Conservation (phyloP, 1,284 basidiomycete species). For the Laetiporus sulphureus region DNA sequence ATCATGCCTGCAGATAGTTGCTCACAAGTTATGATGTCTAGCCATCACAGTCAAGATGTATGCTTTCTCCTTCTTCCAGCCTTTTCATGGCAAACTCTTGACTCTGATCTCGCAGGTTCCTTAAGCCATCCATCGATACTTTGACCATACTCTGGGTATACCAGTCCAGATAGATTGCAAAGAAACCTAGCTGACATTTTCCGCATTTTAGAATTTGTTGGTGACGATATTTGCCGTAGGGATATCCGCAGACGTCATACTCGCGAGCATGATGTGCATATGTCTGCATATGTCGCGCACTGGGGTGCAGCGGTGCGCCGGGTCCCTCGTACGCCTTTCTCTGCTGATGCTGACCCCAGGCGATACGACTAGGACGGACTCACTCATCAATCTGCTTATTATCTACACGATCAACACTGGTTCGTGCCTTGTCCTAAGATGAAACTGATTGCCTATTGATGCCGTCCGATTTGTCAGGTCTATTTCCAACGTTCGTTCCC, state of each 20-base stretch:
- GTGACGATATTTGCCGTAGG: slow-evolving; percentile 7
- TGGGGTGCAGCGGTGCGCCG: slow-evolving; percentile 7
- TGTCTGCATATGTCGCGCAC: slow-evolving; percentile 9
- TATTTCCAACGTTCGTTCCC: slow-evolving; percentile 7
- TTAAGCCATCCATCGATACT: not conserved
- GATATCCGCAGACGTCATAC: slow-evolving; percentile 6
- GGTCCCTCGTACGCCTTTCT: not conserved
- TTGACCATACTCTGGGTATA: not conserved
- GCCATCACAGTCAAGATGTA: not conserved
- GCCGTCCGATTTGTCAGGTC: not conserved
- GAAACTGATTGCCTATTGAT: not conserved
- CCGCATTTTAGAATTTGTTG: slow-evolving; percentile 4
- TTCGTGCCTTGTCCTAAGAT: not conserved
- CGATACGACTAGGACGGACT: slow-evolving; percentile 7
- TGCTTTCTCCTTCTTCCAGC: not conserved
- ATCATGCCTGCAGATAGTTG: not conserved
- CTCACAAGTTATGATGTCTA: not conserved
- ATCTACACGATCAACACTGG: slow-evolving; percentile 11
- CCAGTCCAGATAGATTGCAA: not conserved
- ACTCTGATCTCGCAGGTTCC: not conserved
- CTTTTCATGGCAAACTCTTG: not conserved
- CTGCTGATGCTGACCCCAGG: not conserved
- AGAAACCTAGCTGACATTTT: not conserved
- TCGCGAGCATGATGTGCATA: slow-evolving; percentile 7
- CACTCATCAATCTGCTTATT: slow-evolving; percentile 10